Base-by-base conservation (phyloP, 768 basidiomycete genomes). In the Tricholoma matsutake region DNA sequence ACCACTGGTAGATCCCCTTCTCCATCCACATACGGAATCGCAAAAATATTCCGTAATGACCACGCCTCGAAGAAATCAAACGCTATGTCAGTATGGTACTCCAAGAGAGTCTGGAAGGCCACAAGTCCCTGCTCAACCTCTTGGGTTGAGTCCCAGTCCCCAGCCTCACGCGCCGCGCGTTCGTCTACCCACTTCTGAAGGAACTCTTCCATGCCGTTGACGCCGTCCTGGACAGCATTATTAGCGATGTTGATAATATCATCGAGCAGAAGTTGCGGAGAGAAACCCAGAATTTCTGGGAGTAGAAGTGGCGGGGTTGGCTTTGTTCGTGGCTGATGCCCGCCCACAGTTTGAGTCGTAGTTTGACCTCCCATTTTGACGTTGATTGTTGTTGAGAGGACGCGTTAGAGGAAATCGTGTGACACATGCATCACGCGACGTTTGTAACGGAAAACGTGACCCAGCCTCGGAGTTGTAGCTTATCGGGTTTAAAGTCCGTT, bases 61-160 rank as follows among this genome's bases (percentile, higher is more conserved):
- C 94, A 96, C 0, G 87, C 88, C 74, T 94, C 94, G 67, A 97
- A 92, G 69, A 89, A 91, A 71, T 97, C 94, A 61, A 96, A 92
- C 0, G 94, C 94, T 49, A 92, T 82, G 68, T 97, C 94, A 47
- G 91, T 88, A 65, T 95, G 94, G 58, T 86, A 86, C 68, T 95
- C 92, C 13, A 97, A 80, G 47, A 96, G 80, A 0, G 94, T 95
- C 71, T 96, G 92, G 64, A 96, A 92, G 22, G 91, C 83, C 54
- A 92, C 88, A 1, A 94, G 75, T 2, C 93, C 94, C 74, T 92
- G 86, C 65, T 89, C 87, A 20, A 90, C 80, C 62, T 91, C 89
- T 60, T 88, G 83, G 10, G 79, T 86, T 67, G 80, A 83, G 61
- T 86, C 87, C 76, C 83, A 83, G 16, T 81, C 64, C 13, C 78